A percentile compares a stretch with the other conserved stretches of the same genome.
Evolutionary conservation across 163 green algal species (phyloP).

Genomic region (Chloromonas sp.): DNA sequence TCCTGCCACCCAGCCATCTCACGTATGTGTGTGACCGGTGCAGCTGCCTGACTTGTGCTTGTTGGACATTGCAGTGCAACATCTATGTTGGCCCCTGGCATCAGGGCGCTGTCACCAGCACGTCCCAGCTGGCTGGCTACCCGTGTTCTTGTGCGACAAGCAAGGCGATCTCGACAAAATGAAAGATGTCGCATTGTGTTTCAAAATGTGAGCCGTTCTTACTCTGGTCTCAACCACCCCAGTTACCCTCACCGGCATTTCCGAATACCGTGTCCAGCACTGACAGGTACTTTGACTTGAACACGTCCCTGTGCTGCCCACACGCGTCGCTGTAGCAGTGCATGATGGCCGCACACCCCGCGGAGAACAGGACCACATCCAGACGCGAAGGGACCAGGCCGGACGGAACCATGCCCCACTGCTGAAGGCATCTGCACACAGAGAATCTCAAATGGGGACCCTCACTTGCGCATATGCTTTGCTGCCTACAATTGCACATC

Average conservation of each 20-base stretch:
- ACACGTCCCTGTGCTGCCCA: slow-evolving; percentile 33
- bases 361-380: slow-evolving; percentile 78
- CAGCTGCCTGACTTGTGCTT: too few relatives aligned
- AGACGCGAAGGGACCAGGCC: slow-evolving; percentile 32
- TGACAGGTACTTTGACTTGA: slow-evolving; percentile 82
- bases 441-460: neutral
- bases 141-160: too few relatives aligned
- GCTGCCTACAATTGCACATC: neutral
- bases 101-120: too few relatives aligned
- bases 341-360: slow-evolving; percentile 76
- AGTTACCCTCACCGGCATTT: slow-evolving; percentile 39
- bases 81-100: too few relatives aligned
- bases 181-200: too few relatives aligned
- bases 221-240: too few relatives aligned
- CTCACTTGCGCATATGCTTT: neutral
- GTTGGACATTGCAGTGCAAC: too few relatives aligned
- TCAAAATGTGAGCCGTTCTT: too few relatives aligned
- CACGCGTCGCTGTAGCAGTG: slow-evolving; percentile 76
- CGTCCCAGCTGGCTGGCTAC: too few relatives aligned
- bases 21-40: too few relatives aligned
- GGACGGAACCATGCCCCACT: slow-evolving; percentile 45
- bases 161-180: too few relatives aligned
- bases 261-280: slow-evolving; percentile 91
- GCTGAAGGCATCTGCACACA: slow-evolving; percentile 21
- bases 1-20: too few relatives aligned